phyloP scores from a whole-genome alignment of 495 filamentous ascomycete genomes.

The Lasiosphaeris hirsuta region DNA sequence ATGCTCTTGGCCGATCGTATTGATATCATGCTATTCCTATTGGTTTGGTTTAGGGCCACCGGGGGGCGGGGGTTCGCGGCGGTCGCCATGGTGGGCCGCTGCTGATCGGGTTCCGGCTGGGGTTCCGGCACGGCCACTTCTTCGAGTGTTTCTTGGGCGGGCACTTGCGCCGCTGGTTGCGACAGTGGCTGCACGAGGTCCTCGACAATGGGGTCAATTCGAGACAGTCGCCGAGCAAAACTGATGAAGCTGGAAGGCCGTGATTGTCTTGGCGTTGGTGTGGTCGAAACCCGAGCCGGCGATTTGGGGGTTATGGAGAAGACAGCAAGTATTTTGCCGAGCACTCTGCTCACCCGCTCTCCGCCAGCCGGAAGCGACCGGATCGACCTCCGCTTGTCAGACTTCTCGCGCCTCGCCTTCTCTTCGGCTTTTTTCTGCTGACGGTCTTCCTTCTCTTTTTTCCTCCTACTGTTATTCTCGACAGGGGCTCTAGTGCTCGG shows the following conservation, averaged over 20 bases:
- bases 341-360: slow-evolving; percentile 29
- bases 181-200: neutral
- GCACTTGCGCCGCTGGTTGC: neutral
- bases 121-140: no score
- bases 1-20: slow-evolving; percentile 42
- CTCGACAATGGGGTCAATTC: slow-evolving; percentile 9
- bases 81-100: slow-evolving; percentile 27
- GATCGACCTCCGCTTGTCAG: slow-evolving; percentile 33
- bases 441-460: slow-evolving; percentile 21
- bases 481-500: slow-evolving; percentile 14
- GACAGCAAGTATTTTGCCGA: slow-evolving; percentile 42
- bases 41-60: slow-evolving; percentile 18
- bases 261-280: slow-evolving; percentile 10
- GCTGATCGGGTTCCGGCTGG: neutral
- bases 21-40: slow-evolving; percentile 44
- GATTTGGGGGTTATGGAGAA: slow-evolving; percentile 29
- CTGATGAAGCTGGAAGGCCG: slow-evolving; percentile 30
- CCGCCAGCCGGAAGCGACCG: slow-evolving; percentile 30
- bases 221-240: slow-evolving; percentile 29
- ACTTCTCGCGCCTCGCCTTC: slow-evolving; percentile 36
- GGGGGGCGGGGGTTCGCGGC: slow-evolving; percentile 17
- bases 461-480: slow-evolving; percentile 23
- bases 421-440: slow-evolving; percentile 24
- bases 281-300: slow-evolving; percentile 14
- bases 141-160: neutral